These are phyloP conservation scores for Vachellia pachyceras DNA, from an alignment of 306 rosid genomes.

Conservation along the genomic window DNA sequence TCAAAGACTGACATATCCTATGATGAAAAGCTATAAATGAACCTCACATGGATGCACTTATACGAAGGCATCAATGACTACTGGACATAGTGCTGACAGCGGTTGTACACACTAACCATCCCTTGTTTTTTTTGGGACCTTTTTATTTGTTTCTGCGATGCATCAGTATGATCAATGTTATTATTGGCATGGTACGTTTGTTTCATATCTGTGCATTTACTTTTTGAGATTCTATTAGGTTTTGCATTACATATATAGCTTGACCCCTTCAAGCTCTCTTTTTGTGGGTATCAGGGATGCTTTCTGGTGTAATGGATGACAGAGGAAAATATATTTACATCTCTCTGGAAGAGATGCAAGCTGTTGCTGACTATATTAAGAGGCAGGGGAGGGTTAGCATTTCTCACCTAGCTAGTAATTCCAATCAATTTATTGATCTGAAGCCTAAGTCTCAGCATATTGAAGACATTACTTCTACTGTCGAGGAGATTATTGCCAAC, in stretches of 20 bases:
- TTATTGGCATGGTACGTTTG: neutral
- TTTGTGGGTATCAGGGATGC: conserved; percentile 61
- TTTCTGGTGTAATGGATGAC: conserved; percentile 97
- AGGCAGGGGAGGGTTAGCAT: conserved; percentile 92
- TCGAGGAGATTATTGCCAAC: conserved; percentile 68
- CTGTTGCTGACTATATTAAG: conserved; percentile 86
- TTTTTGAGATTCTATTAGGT: neutral
- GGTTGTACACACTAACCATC: neutral
- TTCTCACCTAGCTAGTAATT: conserved; percentile 90
- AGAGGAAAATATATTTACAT: conserved; percentile 93
- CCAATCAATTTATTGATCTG: conserved; percentile 94
- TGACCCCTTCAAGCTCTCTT: neutral
- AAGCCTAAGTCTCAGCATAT: conserved; percentile 75
- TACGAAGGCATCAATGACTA: neutral
- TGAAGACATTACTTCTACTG: conserved; percentile 55
- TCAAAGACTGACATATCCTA: neutral
- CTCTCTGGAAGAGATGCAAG: conserved; percentile 90
- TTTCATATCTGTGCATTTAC: neutral
- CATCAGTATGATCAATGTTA: neutral
- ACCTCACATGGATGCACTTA: conserved; percentile 12
- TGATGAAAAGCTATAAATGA: neutral
- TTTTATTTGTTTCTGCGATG: neutral
- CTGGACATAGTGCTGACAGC: neutral
- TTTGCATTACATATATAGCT: neutral
- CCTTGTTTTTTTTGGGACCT: neutral